These are phyloP conservation scores for Dendrobium nobile DNA, from an alignment of 106 monocot species.

Conservation along the genomic window DNA sequence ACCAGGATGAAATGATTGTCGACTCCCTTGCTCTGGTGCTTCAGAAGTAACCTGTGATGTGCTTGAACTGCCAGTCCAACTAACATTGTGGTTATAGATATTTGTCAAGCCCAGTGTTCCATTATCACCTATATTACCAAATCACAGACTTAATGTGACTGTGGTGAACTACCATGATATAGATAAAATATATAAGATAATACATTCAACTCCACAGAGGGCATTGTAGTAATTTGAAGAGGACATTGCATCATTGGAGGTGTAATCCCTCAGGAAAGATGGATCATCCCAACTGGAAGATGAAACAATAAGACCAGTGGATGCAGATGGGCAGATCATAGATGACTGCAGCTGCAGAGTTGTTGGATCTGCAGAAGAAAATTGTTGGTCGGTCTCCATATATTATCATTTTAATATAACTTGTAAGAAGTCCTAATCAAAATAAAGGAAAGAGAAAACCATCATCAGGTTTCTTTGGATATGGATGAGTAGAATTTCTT, in stretches of 20 bases:
- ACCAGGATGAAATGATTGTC: slow-evolving; percentile 23
- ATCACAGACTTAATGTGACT: background rate
- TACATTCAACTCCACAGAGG: slow-evolving; percentile 18
- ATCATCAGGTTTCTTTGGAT: slow-evolving; percentile 29
- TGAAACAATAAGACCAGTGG: slow-evolving; percentile 12
- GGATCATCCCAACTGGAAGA: slow-evolving; percentile 13
- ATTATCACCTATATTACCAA: slow-evolving; percentile 16
- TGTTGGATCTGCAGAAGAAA: slow-evolving; percentile 13
- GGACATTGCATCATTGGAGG: slow-evolving; percentile 18
- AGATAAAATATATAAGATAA: background rate
- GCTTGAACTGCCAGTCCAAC: slow-evolving; percentile 30
- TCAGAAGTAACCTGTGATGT: slow-evolving; percentile 7
- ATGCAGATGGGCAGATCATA: slow-evolving; percentile 17
- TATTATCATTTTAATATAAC: background rate
- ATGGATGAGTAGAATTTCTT: slow-evolving; percentile 46
- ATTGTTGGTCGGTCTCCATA: background rate
- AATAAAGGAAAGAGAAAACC: slow-evolving; percentile 17
- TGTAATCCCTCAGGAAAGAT: slow-evolving; percentile 19
- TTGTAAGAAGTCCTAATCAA: background rate
- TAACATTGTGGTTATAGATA: slow-evolving; percentile 17
- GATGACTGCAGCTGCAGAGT: slow-evolving; percentile 27
- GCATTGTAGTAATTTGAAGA: slow-evolving; percentile 10
- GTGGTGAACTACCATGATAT: background rate
- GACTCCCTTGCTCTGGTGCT: slow-evolving; percentile 17
- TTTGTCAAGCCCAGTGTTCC: slow-evolving; percentile 12